Conservation (phyloP, 148 eudicot genomes). For the Heliamphora exappendiculata region DNA sequence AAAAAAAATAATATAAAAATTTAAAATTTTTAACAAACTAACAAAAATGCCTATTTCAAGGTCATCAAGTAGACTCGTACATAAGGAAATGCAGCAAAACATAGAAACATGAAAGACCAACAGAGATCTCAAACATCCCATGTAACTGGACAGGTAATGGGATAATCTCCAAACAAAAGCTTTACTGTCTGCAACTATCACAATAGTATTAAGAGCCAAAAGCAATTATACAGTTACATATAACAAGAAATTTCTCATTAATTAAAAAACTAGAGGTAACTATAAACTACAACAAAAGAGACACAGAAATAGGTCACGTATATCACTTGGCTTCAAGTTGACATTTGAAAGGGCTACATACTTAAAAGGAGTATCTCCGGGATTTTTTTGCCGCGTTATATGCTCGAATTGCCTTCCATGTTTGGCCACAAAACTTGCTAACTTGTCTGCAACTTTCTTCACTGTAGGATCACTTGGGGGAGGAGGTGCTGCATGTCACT, state of each 20-base stretch:
- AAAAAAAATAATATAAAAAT: too few species aligned
- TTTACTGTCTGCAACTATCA: neutral
- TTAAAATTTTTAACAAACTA: neutral
- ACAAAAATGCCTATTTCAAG: neutral
- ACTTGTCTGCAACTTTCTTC: constrained; percentile 92
- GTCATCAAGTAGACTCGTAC: neutral
- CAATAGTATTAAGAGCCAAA: neutral
- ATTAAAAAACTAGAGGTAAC: neutral
- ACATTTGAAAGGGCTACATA: constrained; percentile 23
- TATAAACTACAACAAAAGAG: neutral
- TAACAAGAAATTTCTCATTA: neutral
- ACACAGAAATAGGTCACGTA: neutral
- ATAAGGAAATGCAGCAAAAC: neutral
- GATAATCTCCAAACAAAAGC: neutral
- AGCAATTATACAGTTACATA: neutral
- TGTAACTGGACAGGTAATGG: neutral
- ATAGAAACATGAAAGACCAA: neutral
- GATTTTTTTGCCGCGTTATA: constrained; percentile 86
- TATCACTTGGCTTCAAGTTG: neutral
- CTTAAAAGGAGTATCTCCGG: constrained; percentile 98
- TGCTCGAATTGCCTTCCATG: constrained; percentile 91
- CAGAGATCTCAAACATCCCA: neutral
- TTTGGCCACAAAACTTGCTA: constrained; percentile 97
- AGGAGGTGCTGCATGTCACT: constrained; percentile 98
- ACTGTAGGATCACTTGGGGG: constrained; percentile 90